Evolutionary conservation across 768 basidiomycete genomes (phyloP), one percentile per base, ranked within the genome.

Genomic region (Termitomyces sp.): DNA sequence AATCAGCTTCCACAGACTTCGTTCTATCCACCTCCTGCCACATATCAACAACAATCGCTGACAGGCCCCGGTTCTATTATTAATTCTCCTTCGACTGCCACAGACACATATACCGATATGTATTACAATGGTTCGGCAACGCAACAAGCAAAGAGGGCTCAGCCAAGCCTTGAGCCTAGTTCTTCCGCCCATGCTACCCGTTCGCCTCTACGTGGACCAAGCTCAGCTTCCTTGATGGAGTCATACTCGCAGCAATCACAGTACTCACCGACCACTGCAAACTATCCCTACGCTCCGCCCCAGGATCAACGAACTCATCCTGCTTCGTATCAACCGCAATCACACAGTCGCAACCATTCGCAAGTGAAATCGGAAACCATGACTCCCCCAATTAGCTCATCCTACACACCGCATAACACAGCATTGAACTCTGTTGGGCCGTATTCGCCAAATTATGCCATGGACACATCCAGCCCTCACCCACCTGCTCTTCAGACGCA

Each of bases 221-320:
- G 66, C 57, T 76, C 79, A 44, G 66, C 77, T 53, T 63, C 72
- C n/a, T 75, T 86, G 44, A 76, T 89, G 62, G 89, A 90, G 69
- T 84, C 85, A 31, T 90, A 90, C 68, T 77, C 85, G 54, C 86
- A 83, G 58, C 88, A 89, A 71, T 68, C 81, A 29, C 82, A 80
- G 68, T 88, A 87, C 66, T 85, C 85, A 55, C 84, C 87, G 9
- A 77, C 85, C 5, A 72, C 77, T 31, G 69, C 81, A 43, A 71
- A 80, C 64, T 85, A 78, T 63, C 64, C 79, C 34, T 86, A 81
- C 62, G 75, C 68, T 23, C 72, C 72, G 7, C 74, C 68, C 55
- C 63, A 77, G 70, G 71, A 81, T 71, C 73, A 77, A 65, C 72
- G 67, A 23, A 54, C 68, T 50, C 75, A 73, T 54, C 65, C 81